Conservation (phyloP, 768 basidiomycete genomes). For the Brasilioporus rufonigricans region DNA sequence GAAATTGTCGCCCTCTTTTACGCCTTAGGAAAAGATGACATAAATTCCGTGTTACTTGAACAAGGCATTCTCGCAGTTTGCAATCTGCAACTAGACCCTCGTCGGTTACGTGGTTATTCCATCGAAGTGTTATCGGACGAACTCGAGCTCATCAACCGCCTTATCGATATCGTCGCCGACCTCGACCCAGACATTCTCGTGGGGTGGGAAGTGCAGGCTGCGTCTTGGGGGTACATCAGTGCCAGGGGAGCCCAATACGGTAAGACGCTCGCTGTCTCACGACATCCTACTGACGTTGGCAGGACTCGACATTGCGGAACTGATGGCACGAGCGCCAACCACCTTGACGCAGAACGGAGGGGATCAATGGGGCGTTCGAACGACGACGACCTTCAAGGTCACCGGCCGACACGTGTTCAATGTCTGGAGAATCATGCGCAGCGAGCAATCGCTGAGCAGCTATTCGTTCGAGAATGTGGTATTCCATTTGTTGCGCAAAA, state of each 20-base stretch:
- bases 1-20: constrained; percentile 72
- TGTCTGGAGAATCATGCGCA: constrained; percentile 88
- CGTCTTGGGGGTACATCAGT: constrained; percentile 88
- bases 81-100: constrained; percentile 36
- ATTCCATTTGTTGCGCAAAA: constrained; percentile 71
- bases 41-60: constrained; percentile 27
- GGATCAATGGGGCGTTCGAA: constrained; percentile 70
- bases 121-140: constrained; percentile 64
- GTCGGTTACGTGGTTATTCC: constrained; percentile 42
- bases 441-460: constrained; percentile 70
- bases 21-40: constrained; percentile 51
- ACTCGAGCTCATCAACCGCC: constrained; percentile 73
- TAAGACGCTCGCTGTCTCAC: constrained; percentile 22
- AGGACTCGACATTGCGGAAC: constrained; percentile 74
- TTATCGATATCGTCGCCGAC: constrained; percentile 69
- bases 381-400: constrained; percentile 80
- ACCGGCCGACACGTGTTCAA: constrained; percentile 90
- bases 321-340: constrained; percentile 74
- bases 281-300: constrained; percentile 3
- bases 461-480: constrained; percentile 91
- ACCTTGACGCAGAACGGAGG: constrained; percentile 31
- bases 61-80: constrained; percentile 57
- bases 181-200: constrained; percentile 89
- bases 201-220: constrained; percentile 89
- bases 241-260: constrained; percentile 62